Evolutionary conservation across 805 yeast genomes (phyloP).

Genomic region (Candida takata): DNA sequence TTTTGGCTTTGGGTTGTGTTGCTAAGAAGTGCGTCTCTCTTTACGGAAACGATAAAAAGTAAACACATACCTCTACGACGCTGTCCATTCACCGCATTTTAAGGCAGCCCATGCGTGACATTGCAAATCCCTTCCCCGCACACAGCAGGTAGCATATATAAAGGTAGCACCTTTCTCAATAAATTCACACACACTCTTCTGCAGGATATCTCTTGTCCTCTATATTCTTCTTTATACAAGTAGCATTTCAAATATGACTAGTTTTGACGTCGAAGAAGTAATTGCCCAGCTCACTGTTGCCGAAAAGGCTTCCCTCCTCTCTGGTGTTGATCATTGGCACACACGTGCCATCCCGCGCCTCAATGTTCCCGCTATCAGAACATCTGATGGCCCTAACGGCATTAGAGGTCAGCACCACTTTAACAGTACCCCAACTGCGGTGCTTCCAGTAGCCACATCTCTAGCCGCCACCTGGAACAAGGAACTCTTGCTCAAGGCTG

Average conservation of each 20-base stretch:
- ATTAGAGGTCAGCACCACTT: constrained; percentile 48
- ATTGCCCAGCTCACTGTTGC: constrained; percentile 7
- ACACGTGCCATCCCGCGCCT: constrained; percentile 29
- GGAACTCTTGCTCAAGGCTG: constrained; percentile 38
- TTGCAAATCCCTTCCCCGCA: too few species aligned
- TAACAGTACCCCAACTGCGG: constrained; percentile 43
- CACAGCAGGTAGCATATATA: too few species aligned
- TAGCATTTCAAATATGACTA: background rate
- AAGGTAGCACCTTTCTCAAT: too few species aligned
- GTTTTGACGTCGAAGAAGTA: constrained; percentile 14
- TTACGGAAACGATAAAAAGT: too few species aligned
- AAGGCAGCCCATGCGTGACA: too few species aligned
- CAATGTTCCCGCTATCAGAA: constrained; percentile 37
- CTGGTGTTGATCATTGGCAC: constrained; percentile 43
- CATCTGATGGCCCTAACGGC: constrained; percentile 58
- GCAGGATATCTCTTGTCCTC: too few species aligned
- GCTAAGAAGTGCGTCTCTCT: too few species aligned
- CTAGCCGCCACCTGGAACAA: constrained; percentile 48
- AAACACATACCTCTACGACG: too few species aligned
- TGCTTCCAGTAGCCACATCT: constrained; percentile 54
- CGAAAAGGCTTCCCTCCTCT: constrained; percentile 15
- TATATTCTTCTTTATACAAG: too few species aligned
- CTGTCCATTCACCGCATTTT: too few species aligned
- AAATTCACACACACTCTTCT: too few species aligned
- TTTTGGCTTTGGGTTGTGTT: too few species aligned